phyloP scores from a whole-genome alignment of 2,329 filamentous ascomycete genomes.

The Apiospora hydei region DNA sequence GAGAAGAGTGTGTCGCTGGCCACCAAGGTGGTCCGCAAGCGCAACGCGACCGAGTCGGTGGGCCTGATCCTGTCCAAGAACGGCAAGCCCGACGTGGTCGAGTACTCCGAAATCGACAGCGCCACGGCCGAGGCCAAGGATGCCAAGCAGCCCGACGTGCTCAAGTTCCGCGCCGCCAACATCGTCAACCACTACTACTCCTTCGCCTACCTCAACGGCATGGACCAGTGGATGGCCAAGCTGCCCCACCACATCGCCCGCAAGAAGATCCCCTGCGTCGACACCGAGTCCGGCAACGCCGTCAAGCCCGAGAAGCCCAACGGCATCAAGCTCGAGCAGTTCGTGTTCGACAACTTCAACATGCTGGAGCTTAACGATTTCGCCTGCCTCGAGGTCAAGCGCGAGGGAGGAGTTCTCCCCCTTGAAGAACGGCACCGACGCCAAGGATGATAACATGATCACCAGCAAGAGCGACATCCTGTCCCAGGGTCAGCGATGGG shows the following conservation, averaged over 20 bases:
- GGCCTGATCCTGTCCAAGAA: conserved; percentile 95
- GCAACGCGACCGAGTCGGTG: conserved; percentile 93
- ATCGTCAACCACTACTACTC: conserved; percentile 99
- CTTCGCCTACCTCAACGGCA: conserved; percentile 88
- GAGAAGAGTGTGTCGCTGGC: conserved; percentile 91
- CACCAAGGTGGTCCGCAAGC: conserved; percentile 99
- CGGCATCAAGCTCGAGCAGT: conserved; percentile 98
- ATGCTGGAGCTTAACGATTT: conserved; percentile 87
- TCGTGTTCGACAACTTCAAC: conserved; percentile 98
- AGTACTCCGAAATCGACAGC: conserved; percentile 96
- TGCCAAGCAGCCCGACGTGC: conserved; percentile 76
- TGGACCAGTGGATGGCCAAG: conserved; percentile 83
- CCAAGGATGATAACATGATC: conserved; percentile 83
- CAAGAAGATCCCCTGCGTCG: conserved; percentile 95
- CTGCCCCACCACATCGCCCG: conserved; percentile 94
- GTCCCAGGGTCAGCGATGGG: conserved; percentile 87
- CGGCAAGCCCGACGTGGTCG: conserved; percentile 94
- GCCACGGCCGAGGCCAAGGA: conserved; percentile 91
- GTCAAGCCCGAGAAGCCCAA: conserved; percentile 95
- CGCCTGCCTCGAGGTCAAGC: conserved; percentile 92
- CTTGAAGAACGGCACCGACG: conserved; percentile 75
- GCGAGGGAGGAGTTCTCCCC: conserved; percentile 98
- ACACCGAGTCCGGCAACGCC: conserved; percentile 77
- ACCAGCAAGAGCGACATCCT: conserved; percentile 93
- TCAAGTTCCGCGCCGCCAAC: conserved; percentile 97